Percentiles rank a stretch among this genome's conserved stretches.
phyloP scores from a whole-genome alignment of 1,284 basidiomycete genomes.

The Sporisorium graminicola region DNA sequence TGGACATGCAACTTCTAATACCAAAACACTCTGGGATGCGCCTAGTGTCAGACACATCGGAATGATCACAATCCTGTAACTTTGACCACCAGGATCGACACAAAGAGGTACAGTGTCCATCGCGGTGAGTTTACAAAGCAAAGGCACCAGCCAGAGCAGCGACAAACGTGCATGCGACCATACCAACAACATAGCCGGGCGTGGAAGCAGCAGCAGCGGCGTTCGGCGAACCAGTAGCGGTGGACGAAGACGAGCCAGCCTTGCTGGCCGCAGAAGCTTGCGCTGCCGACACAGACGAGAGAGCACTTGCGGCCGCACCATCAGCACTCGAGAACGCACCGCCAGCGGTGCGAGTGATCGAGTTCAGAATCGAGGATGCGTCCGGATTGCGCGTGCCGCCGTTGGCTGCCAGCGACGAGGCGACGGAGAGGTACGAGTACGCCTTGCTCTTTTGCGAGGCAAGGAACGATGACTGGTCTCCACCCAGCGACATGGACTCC shows the following conservation, averaged over 20 bases:
- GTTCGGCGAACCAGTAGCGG: constrained; percentile 20
- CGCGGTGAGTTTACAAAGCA: neutral
- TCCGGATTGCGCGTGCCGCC: constrained; percentile 28
- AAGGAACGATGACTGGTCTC: constrained; percentile 22
- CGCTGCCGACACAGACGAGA: constrained; percentile 4
- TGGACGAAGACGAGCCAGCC: too few relatives aligned
- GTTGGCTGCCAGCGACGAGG: constrained; percentile 31
- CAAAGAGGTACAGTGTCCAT: neutral
- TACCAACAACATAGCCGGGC: constrained; percentile 15
- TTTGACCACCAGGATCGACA: neutral
- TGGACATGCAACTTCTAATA: neutral
- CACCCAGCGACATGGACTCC: constrained; percentile 12
- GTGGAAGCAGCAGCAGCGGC: constrained; percentile 14
- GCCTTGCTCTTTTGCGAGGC: constrained; percentile 22
- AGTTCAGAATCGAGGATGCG: constrained; percentile 16
- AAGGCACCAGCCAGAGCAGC: constrained; percentile 36
- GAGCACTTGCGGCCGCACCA: neutral
- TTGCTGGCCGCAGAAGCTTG: constrained; percentile 9
- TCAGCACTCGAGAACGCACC: constrained; percentile 4
- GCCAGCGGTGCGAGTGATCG: constrained; percentile 7
- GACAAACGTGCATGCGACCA: constrained; percentile 28
- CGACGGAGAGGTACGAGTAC: constrained; percentile 41
- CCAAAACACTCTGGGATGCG: too few relatives aligned
- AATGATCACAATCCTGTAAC: neutral
- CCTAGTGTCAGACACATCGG: neutral